Base-by-base conservation (phyloP, 2,329 filamentous ascomycete species). In the Alternaria gaisen region DNA sequence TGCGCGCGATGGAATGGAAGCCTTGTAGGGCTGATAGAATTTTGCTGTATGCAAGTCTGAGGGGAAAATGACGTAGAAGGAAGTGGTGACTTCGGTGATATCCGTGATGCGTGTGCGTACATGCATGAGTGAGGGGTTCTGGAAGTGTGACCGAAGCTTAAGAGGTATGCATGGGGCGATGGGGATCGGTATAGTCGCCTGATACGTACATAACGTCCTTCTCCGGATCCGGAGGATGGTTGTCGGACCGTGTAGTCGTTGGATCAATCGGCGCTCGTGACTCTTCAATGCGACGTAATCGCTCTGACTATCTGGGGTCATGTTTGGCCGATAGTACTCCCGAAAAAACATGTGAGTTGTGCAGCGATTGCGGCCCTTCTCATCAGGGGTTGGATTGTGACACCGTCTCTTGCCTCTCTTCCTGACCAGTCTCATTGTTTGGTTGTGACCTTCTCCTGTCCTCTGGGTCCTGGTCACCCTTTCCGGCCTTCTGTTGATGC, bases 391-490 rank as follows among this genome's bases (percentile, higher is more conserved):
- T 53, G 30, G 43, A 48, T 22, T 56, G 51, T 43, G 56, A 38
- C 18, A 47, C 30, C 20, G 36, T 55, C 26, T 46, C 50, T 24
- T 32, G 41, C 56, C 28, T 26, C 50, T 46, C 56, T n/a, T 38
- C 30, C 22, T 22, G 14, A 18, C 20, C 41, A 47, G 28, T 38
- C 20, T 56, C n/a, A n/a, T 30, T 55, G 36, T 50, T 26, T 9
- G 56, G 51, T 38, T 56, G 56, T n/a, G 43, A 42, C 12, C 6
- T 20, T 38, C 43, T 59, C 51, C 51, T 56, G n/a, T 43, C 43
- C 30, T 59, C 51, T 34, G 66, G 63, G 56, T 68, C 54, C 48
- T 69, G 69, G n/a, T 65, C 58, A 30, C 52, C 61, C 54, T 55
- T 64, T 51, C 30, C 53, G 12, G 42, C 26, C 16, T 53, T 40